Conservation (phyloP, 805 yeast genomes). For the Lipomyces japonicus region DNA sequence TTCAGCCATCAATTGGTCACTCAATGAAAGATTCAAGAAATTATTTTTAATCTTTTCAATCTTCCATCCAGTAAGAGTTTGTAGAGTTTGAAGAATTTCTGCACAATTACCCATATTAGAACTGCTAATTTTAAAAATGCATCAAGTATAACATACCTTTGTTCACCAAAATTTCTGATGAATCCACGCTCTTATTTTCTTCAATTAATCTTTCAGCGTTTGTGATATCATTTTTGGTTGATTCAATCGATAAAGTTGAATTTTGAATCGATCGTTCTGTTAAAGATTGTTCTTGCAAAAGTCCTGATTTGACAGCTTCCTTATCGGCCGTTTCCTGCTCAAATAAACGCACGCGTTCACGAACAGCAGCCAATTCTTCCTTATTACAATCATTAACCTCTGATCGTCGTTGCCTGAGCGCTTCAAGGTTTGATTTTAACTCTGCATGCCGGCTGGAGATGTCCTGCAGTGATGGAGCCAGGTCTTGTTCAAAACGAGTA, state of each 20-base stretch:
- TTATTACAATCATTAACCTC: constrained; percentile 26
- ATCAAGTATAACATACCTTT: constrained; percentile 8
- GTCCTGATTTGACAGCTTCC: background rate
- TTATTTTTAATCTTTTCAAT: background rate
- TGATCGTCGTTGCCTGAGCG: constrained; percentile 14
- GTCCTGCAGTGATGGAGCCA: constrained; percentile 10
- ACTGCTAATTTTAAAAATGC: background rate
- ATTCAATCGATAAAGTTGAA: constrained; percentile 15
- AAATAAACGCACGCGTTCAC: constrained; percentile 20
- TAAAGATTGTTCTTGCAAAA: constrained; percentile 5
- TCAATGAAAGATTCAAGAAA: constrained; percentile 3
- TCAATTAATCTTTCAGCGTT: constrained; percentile 28
- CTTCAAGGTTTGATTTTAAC: constrained; percentile 26
- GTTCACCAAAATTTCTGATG: constrained; percentile 19
- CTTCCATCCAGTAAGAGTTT: constrained; percentile 16
- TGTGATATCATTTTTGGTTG: constrained; percentile 20
- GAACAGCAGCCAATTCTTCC: constrained; percentile 16
- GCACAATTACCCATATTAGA: background rate
- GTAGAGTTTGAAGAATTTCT: constrained; percentile 7
- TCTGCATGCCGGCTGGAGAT: constrained; percentile 21
- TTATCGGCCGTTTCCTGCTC: constrained; percentile 13
- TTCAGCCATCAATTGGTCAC: constrained; percentile 3
- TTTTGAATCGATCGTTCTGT: constrained; percentile 13
- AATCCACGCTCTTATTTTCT: constrained; percentile 27
- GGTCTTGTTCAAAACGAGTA: constrained; percentile 10